Evolutionary conservation across 1,284 basidiomycete species (phyloP), one percentile per base, ranked within the genome.

Genomic region (Lentinus polychrous): DNA sequence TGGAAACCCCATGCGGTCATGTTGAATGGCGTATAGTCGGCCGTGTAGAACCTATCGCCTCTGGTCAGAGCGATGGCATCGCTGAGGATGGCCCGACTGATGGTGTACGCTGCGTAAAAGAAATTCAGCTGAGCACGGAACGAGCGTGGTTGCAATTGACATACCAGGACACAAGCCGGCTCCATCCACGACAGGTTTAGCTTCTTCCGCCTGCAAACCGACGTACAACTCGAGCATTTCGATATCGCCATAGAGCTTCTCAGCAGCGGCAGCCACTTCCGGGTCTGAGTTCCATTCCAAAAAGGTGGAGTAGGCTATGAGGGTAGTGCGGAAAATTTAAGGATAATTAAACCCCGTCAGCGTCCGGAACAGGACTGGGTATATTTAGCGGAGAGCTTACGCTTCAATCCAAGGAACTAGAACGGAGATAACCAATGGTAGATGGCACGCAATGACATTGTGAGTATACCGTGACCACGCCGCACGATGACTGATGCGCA

Each of bases 31-130:
- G 87, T 92, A 62, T 80, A 87, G 61, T 94, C 91, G 32, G 83
- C 72, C 0, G 89, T 93, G 68, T 81, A 88, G 74, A 83, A 88
- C 42, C 91, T 76, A 58, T 93, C 90, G 23, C 88, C 82, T 49
- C 91, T 83, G 40, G 86, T 89, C 44, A 93, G 77, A 3, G 87
- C 83, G 48, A 90, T 86, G n/a, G 90, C 91, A 60, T 94, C 91
- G 55, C 83, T 81, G 34, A 94, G 78, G 58, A 94, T 94, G 12
- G 90, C 91, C 35, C 91, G 80, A 57, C 84, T 86, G 59, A 91
- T 81, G 7, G 92, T 94, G 66, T 88, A 92, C 8, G 83, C 85
- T 20, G 15, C 27, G 22, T 46, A 34, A 15, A 20, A 44, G 14
- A 2, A 24, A 23, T n/a, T 38, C 2, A 46, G 8, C 5, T 27